Conservation (phyloP, 768 basidiomycete species). For the Dentipellis fragilis region DNA sequence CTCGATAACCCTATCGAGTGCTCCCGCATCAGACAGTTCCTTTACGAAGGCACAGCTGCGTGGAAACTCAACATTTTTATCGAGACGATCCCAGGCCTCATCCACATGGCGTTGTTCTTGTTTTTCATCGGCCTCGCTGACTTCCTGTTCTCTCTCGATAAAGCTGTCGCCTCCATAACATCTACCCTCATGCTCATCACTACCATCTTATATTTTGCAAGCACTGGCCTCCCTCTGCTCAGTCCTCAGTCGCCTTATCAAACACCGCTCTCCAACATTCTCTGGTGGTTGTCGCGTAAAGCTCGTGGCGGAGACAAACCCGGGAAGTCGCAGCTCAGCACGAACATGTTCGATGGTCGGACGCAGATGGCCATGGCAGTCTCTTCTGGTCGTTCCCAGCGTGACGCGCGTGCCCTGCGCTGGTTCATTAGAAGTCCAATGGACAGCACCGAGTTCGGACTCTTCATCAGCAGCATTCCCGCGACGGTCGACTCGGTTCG, state of each 20-base stretch:
- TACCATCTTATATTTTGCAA: constrained; percentile 8
- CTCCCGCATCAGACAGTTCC: constrained; percentile 30
- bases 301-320: not conserved
- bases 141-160: constrained; percentile 25
- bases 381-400: not conserved
- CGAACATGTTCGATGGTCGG: constrained; percentile 7
- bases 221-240: not conserved
- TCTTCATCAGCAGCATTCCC: constrained; percentile 3
- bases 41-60: constrained; percentile 26
- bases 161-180: not conserved
- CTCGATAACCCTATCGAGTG: constrained; percentile 20
- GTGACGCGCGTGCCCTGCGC: constrained; percentile 7
- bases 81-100: constrained; percentile 32
- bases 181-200: not conserved
- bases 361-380: constrained; percentile 7
- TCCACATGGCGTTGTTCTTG: constrained; percentile 39
- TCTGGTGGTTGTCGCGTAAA: constrained; percentile 3
- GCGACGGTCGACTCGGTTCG: constrained; percentile 3
- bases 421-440: constrained; percentile 3
- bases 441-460: constrained; percentile 7
- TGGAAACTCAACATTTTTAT: constrained; percentile 32
- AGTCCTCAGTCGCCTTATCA: constrained; percentile 7
- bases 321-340: not conserved
- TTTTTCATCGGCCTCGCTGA: constrained; percentile 41
- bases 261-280: not conserved